These are phyloP conservation scores for Bryoerythrophyllum caledonicum DNA, from an alignment of 225 moss, liverwort and hornwort genomes.

Conservation along the genomic window DNA sequence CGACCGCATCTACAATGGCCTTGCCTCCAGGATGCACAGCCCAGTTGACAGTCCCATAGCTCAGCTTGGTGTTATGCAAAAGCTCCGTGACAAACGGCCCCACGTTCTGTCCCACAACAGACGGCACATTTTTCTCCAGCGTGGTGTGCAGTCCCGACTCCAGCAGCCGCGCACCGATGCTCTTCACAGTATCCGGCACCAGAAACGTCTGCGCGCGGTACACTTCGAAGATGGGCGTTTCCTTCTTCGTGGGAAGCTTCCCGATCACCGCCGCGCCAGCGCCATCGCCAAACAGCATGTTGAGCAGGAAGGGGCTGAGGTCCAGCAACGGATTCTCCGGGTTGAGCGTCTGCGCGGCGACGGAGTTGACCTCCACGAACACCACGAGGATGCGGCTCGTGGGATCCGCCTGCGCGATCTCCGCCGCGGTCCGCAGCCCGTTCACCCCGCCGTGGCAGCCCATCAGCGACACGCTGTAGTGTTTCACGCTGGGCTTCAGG, in stretches of 20 bases:
- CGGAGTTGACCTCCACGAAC: conserved; percentile 31
- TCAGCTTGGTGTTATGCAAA: conserved; percentile 17
- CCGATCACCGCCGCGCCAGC: conserved; percentile 30
- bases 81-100: conserved; percentile 19
- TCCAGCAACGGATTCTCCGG: conserved; percentile 15
- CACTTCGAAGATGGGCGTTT: conserved; percentile 24
- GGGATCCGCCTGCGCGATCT: conserved; percentile 33
- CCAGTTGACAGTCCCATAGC: conserved; percentile 21
- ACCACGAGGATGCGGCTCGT: conserved; percentile 13
- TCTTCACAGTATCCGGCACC: conserved; percentile 16
- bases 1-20: conserved; percentile 32
- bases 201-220: conserved; percentile 14
- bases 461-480: conserved; percentile 18
- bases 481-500: conserved; percentile 29
- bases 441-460: conserved; percentile 38
- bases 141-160: conserved; percentile 23
- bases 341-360: conserved; percentile 23
- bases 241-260: conserved; percentile 17
- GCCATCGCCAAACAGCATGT: conserved; percentile 23
- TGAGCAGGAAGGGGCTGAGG: conserved; percentile 26
- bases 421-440: conserved; percentile 23
- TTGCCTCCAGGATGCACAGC: conserved; percentile 40
- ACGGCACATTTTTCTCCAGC: conserved; percentile 30
- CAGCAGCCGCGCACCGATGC: conserved; percentile 22
- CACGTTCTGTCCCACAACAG: conserved; percentile 14